Conservation (phyloP, 345 rosid genomes). For the Sapria himalayana region DNA sequence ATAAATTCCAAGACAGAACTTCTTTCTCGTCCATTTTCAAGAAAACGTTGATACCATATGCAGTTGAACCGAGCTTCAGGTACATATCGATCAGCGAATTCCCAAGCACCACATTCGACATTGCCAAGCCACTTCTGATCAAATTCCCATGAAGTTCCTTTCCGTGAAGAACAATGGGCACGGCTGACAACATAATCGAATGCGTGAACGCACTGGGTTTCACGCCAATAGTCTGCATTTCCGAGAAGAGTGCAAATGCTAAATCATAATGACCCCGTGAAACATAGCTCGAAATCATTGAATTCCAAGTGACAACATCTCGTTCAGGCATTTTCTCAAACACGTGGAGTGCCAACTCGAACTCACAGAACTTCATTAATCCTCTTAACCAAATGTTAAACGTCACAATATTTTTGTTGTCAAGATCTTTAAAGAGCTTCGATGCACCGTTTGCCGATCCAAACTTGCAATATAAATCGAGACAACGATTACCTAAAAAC, state of each 20-base stretch:
- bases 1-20: slow-evolving; percentile 50
- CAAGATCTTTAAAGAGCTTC: slow-evolving; percentile 24
- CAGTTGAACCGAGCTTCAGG: slow-evolving; percentile 27
- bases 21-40: slow-evolving; percentile 28
- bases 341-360: slow-evolving; percentile 13
- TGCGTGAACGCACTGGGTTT: slow-evolving; percentile 33
- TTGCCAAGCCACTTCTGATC: slow-evolving; percentile 21
- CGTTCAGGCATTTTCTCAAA: slow-evolving; percentile 52
- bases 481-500: slow-evolving; percentile 46
- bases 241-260: slow-evolving; percentile 22
- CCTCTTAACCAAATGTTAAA: slow-evolving; percentile 48
- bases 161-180: slow-evolving; percentile 22
- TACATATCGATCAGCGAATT: slow-evolving; percentile 59
- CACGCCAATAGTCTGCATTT: slow-evolving; percentile 27
- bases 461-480: slow-evolving; percentile 34
- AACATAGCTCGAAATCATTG: slow-evolving; percentile 34
- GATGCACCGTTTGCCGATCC: slow-evolving; percentile 21
- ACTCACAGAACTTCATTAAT: slow-evolving; percentile 11
- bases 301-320: slow-evolving; percentile 58
- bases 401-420: slow-evolving; percentile 26
- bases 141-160: slow-evolving; percentile 43
- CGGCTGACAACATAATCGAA: slow-evolving; percentile 32
- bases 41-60: slow-evolving; percentile 34
- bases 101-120: slow-evolving; percentile 31
- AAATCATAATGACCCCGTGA: slow-evolving; percentile 16